Evolutionary conservation across 352 stramenopile species (phyloP).

Genomic region (Pythium brachiatum): DNA sequence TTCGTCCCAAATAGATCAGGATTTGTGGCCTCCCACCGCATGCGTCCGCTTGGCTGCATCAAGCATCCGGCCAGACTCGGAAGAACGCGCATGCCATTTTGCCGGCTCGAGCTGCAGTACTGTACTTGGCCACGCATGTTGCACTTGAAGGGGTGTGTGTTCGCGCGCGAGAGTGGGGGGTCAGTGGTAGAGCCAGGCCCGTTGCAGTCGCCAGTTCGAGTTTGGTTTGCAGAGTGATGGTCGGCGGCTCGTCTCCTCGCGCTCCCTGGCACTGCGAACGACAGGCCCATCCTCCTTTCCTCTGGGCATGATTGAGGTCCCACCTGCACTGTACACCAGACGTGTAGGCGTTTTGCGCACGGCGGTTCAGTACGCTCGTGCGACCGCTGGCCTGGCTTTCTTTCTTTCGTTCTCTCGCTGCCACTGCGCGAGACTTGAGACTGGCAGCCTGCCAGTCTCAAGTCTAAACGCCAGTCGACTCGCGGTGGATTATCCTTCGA

Average conservation of each 20-base stretch:
- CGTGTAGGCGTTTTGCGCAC: slow-evolving; percentile 6
- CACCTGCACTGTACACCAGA: slow-evolving; percentile 8
- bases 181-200: slow-evolving; percentile 10
- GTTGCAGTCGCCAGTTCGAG: slow-evolving; percentile 11
- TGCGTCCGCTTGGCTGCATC: not conserved
- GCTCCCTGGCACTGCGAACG: slow-evolving; percentile 21
- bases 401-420: slow-evolving; percentile 25
- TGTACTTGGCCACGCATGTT: slow-evolving; percentile 11
- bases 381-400: slow-evolving; percentile 26
- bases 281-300: slow-evolving; percentile 5
- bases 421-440: too few species aligned
- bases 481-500: not conserved
- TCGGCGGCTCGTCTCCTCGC: slow-evolving; percentile 13
- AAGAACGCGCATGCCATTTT: slow-evolving; percentile 1
- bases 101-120: not conserved
- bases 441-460: too few species aligned
- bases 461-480: not conserved
- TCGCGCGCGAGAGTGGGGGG: not conserved
- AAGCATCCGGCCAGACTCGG: not conserved
- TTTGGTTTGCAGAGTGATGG: not conserved
- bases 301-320: not conserved
- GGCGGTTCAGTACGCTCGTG: slow-evolving; percentile 22
- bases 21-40: not conserved
- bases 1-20: slow-evolving; percentile 3
- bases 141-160: slow-evolving; percentile 24